Evolutionary conservation across 2,329 filamentous ascomycete genomes (phyloP).

Genomic region (Fusarium subglutinans): DNA sequence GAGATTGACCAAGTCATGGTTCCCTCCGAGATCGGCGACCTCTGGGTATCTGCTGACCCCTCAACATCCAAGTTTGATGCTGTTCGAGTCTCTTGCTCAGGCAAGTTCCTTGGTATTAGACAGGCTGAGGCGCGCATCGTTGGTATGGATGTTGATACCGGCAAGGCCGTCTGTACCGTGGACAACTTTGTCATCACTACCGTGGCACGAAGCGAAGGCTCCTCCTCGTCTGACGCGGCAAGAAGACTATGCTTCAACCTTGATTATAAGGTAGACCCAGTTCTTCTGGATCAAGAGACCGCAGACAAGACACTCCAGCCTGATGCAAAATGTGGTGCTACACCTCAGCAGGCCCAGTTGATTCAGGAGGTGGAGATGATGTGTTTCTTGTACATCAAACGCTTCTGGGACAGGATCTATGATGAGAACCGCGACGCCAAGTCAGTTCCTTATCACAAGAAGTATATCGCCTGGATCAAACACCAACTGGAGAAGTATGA

Average conservation of each 20-base stretch:
- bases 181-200: neutral
- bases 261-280: neutral
- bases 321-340: neutral
- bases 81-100: neutral
- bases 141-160: neutral
- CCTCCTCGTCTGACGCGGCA: neutral
- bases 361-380: slow-evolving; percentile 6
- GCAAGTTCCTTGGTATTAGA: neutral
- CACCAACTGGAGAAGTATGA: neutral
- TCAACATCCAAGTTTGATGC: neutral
- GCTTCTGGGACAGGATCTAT: slow-evolving; percentile 1
- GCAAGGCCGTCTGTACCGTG: neutral
- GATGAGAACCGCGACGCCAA: neutral
- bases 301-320: neutral
- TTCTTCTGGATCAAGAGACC: neutral
- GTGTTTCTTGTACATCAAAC: slow-evolving; percentile 6
- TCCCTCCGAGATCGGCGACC: neutral
- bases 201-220: neutral
- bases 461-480: slow-evolving; percentile 3
- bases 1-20: slow-evolving; percentile 7
- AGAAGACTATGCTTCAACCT: slow-evolving; percentile 6
- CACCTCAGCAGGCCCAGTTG: neutral
- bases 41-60: slow-evolving; percentile 2
- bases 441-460: neutral
- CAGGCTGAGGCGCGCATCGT: neutral